Conservation (phyloP, 176 grass and related monocot genomes). For the Carex cristatella region DNA sequence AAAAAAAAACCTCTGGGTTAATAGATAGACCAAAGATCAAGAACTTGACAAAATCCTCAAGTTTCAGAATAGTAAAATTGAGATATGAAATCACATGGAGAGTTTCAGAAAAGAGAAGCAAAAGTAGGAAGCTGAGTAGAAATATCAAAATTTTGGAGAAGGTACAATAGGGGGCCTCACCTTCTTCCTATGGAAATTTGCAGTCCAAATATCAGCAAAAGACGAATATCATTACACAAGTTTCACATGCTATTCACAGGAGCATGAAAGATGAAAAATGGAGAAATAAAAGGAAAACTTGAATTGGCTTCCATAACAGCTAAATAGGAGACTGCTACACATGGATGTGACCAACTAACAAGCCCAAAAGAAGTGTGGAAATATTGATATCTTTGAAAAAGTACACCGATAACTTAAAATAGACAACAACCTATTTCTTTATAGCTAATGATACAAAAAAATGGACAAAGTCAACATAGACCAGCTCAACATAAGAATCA, state of each 20-base stretch:
- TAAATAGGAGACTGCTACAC: neutral
- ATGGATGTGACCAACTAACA: neutral
- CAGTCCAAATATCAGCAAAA: slow-evolving; percentile 7
- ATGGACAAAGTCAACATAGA: slow-evolving; percentile 14
- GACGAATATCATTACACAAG: slow-evolving; percentile 8
- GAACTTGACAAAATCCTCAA: neutral
- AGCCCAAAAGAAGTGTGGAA: neutral
- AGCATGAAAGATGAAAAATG: neutral
- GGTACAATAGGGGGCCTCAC: neutral
- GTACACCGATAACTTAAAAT: neutral
- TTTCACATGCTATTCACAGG: neutral
- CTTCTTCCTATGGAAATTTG: neutral
- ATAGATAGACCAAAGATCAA: neutral
- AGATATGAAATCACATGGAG: neutral
- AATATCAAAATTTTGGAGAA: slow-evolving; percentile 8
- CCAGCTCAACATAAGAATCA: slow-evolving; percentile 22
- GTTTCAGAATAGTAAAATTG: neutral
- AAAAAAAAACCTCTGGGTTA: too few species aligned
- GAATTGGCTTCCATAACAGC: slow-evolving; percentile 6
- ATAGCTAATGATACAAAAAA: neutral
- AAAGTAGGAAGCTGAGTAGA: neutral
- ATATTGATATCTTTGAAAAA: neutral
- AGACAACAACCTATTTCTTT: too few species aligned
- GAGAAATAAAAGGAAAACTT: neutral
- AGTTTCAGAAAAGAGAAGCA: neutral